phyloP scores from a whole-genome alignment of 2,329 filamentous ascomycete genomes.

The Microcyclosporella mali region DNA sequence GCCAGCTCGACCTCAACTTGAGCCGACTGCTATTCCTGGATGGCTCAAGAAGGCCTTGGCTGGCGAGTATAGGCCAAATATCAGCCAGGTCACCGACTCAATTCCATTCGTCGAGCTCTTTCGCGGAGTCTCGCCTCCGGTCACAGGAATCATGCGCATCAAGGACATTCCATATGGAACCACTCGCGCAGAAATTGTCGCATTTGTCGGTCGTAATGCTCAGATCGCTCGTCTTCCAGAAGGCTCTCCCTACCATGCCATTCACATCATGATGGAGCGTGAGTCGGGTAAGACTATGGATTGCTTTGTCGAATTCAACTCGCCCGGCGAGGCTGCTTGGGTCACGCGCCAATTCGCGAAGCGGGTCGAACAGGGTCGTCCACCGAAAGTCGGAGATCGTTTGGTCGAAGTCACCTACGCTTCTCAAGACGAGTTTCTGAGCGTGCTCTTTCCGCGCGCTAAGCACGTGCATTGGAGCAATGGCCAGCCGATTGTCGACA shows the following conservation, averaged over 20 bases:
- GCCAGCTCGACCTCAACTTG: background rate
- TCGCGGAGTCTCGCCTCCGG: conserved; percentile 32
- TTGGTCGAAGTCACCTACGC: conserved; percentile 43
- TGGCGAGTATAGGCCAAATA: conserved; percentile 19
- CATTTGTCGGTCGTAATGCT: conserved; percentile 42
- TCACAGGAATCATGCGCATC: conserved; percentile 25
- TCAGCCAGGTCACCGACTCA: conserved; percentile 24
- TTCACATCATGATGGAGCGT: conserved; percentile 55
- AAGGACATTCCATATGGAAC: conserved; percentile 47
- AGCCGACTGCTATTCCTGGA: conserved; percentile 7
- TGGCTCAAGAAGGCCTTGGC: conserved; percentile 15
- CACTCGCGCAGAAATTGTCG: conserved; percentile 44
- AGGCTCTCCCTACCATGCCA: conserved; percentile 39
- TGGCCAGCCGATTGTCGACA: conserved; percentile 28
- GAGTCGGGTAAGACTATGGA: conserved; percentile 53
- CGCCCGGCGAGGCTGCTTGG: conserved; percentile 33
- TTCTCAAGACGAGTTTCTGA: conserved; percentile 45
- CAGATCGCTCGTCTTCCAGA: conserved; percentile 42
- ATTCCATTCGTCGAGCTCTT: conserved; percentile 27
- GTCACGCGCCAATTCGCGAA: conserved; percentile 35
- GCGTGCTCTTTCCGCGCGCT: conserved; percentile 46
- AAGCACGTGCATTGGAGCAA: conserved; percentile 45
- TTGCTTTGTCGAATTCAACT: conserved; percentile 46
- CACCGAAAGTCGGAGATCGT: conserved; percentile 44
- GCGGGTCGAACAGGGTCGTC: conserved; percentile 32